Percentiles rank a stretch among this genome's conserved stretches.
Evolutionary conservation across 1,139 yeast species (phyloP).

Genomic region (Debaryomyces nepalensis): DNA sequence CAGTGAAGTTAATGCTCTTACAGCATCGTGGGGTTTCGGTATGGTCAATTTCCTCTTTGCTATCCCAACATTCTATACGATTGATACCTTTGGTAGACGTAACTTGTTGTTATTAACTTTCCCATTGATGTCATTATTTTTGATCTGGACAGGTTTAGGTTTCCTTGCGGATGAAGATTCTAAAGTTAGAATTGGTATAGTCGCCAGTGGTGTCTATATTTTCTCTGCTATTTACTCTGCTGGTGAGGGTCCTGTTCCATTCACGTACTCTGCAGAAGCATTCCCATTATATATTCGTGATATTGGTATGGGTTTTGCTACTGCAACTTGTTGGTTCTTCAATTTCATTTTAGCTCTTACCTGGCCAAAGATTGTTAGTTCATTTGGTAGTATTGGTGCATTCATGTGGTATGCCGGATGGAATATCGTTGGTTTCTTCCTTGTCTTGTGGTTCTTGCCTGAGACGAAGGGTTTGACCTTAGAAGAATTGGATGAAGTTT

Average conservation of each 20-base stretch:
- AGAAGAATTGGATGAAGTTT: constrained; percentile 75
- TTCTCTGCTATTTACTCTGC: constrained; percentile 78
- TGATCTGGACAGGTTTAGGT: constrained; percentile 76
- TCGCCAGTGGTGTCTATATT: constrained; percentile 73
- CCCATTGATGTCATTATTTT: constrained; percentile 72
- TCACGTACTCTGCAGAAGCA: constrained; percentile 86
- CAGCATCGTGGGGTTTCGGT: constrained; percentile 89
- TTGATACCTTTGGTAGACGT: constrained; percentile 81
- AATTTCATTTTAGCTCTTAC: constrained; percentile 80
- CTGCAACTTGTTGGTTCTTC: constrained; percentile 86
- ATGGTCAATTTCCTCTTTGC: constrained; percentile 81
- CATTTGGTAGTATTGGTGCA: constrained; percentile 80
- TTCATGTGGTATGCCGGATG: constrained; percentile 90
- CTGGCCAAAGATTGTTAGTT: constrained; percentile 73
- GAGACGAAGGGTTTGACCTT: constrained; percentile 72
- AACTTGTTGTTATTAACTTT: constrained; percentile 69
- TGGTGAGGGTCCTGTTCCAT: constrained; percentile 91
- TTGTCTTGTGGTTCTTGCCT: constrained; percentile 68
- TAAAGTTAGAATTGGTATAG: constrained; percentile 64
- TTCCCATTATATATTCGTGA: constrained; percentile 86
- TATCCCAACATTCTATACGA: constrained; percentile 80
- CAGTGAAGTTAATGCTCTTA: constrained; percentile 60
- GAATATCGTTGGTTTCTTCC: constrained; percentile 75
- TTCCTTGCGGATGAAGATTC: constrained; percentile 60
- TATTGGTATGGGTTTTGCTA: constrained; percentile 83